Evolutionary conservation across 495 filamentous ascomycete genomes (phyloP).

Genomic region (Xylaria cubensis): DNA sequence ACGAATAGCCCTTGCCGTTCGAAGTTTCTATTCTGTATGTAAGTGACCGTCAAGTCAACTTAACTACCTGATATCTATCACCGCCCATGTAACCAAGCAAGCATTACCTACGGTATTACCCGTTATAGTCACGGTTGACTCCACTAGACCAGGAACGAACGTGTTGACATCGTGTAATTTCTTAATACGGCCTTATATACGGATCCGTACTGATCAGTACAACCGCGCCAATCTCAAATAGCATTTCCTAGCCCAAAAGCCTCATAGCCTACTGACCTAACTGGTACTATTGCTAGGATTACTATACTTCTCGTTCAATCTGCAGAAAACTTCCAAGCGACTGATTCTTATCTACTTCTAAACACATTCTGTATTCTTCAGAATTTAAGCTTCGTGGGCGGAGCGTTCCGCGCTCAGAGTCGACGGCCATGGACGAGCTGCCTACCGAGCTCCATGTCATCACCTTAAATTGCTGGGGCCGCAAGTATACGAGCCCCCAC

Average conservation of each 20-base stretch:
- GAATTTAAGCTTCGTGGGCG: not conserved
- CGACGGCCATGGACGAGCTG: slow-evolving; percentile 41
- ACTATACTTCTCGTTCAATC: not conserved
- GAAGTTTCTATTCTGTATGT: not conserved
- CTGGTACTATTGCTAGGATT: slow-evolving; percentile 2
- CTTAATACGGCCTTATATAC: slow-evolving; percentile 18
- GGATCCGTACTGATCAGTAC: not conserved
- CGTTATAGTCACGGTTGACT: not conserved
- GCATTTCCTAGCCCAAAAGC: not conserved
- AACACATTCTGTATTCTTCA: not conserved
- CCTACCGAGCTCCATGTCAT: slow-evolving; percentile 72
- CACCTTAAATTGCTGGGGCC: slow-evolving; percentile 94
- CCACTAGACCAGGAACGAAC: slow-evolving; percentile 6
- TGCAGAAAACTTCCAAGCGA: not conserved
- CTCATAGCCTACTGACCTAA: not conserved
- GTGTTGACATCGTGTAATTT: not conserved
- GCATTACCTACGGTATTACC: not conserved
- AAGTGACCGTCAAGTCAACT: not conserved
- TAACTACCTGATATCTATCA: not conserved
- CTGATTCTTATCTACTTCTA: not conserved
- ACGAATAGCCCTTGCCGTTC: not conserved
- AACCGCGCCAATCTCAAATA: slow-evolving; percentile 9
- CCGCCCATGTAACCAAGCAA: not conserved
- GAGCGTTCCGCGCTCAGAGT: not conserved
- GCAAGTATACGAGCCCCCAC: slow-evolving; percentile 83